Evolutionary conservation across 2,329 filamentous ascomycete genomes (phyloP).

Genomic region (Talaromyces sp.): DNA sequence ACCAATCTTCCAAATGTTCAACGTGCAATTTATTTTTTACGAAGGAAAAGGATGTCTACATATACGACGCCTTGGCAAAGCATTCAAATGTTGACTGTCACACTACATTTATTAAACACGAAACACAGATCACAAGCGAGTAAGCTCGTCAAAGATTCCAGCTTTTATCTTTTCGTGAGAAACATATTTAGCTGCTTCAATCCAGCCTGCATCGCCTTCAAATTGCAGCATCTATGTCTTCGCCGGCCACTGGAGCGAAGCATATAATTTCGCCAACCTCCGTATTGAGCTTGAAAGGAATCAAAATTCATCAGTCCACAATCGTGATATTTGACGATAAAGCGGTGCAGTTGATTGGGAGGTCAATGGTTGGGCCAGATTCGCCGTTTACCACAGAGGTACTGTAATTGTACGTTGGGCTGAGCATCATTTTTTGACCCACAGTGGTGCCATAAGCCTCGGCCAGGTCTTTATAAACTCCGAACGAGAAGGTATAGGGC

Average conservation of each 20-base stretch:
- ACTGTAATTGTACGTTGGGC: conserved; percentile 15
- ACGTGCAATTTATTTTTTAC: too few species aligned
- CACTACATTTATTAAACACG: neutral
- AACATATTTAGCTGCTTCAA: neutral
- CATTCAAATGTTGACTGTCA: neutral
- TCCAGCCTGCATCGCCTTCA: neutral
- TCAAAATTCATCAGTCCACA: neutral
- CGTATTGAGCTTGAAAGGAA: neutral
- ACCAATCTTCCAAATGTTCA: too few species aligned
- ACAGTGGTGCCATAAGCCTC: conserved; percentile 14
- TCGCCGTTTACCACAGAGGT: neutral
- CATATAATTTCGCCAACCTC: neutral
- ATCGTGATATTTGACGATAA: neutral
- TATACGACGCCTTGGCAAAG: too few species aligned
- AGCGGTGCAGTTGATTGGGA: neutral
- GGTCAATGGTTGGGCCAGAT: neutral
- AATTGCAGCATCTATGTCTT: neutral
- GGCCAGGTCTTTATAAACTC: conserved; percentile 16
- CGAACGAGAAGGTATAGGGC: conserved; percentile 12
- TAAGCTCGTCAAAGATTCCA: neutral
- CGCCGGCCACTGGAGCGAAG: neutral
- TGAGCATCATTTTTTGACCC: conserved; percentile 16
- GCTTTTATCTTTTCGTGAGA: neutral
- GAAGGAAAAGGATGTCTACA: too few species aligned
- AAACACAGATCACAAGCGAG: neutral